Percentiles rank a stretch among this genome's conserved stretches.
Conservation (phyloP, 2,329 filamentous ascomycete species). For the Ciborinia camelliae region DNA sequence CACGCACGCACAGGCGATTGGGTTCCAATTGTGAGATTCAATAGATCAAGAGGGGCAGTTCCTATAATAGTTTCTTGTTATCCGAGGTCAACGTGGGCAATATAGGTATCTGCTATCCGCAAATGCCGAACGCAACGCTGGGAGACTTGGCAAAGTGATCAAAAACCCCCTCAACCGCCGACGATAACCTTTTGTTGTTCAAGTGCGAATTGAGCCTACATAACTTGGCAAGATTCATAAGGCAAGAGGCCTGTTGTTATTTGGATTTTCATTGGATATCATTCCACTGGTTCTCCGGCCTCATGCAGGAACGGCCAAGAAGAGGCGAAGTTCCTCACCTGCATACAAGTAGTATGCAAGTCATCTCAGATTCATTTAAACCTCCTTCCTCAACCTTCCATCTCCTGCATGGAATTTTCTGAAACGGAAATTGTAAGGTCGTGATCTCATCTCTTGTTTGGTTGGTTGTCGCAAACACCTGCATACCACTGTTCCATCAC, state of each 20-base stretch:
- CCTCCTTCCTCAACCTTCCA: slow-evolving; percentile 21
- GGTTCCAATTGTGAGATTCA: slow-evolving; percentile 1
- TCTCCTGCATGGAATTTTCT: slow-evolving; percentile 20
- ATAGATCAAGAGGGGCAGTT: slow-evolving; percentile 5
- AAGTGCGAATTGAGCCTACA: not conserved
- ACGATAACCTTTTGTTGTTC: not conserved
- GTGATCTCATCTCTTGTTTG: not conserved
- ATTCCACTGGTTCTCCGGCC: not conserved
- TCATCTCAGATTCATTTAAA: slow-evolving; percentile 24
- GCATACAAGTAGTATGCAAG: slow-evolving; percentile 26
- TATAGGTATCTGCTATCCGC: not conserved
- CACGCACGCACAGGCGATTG: slow-evolving; percentile 2
- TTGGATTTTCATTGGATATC: not conserved
- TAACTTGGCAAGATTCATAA: not conserved
- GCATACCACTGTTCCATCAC: not conserved
- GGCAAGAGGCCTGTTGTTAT: not conserved
- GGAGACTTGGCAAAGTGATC: not conserved
- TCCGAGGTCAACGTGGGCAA: not conserved
- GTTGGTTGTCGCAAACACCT: not conserved
- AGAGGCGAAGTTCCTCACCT: not conserved
- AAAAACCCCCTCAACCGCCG: not conserved
- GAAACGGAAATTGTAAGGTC: slow-evolving; percentile 20
- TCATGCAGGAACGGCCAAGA: slow-evolving; percentile 13
- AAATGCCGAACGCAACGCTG: slow-evolving; percentile 4
- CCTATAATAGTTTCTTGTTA: not conserved